Evolutionary conservation across 495 filamentous ascomycete genomes (phyloP), one percentile per base, ranked within the genome.

Genomic region (Tetracladium setigerum): DNA sequence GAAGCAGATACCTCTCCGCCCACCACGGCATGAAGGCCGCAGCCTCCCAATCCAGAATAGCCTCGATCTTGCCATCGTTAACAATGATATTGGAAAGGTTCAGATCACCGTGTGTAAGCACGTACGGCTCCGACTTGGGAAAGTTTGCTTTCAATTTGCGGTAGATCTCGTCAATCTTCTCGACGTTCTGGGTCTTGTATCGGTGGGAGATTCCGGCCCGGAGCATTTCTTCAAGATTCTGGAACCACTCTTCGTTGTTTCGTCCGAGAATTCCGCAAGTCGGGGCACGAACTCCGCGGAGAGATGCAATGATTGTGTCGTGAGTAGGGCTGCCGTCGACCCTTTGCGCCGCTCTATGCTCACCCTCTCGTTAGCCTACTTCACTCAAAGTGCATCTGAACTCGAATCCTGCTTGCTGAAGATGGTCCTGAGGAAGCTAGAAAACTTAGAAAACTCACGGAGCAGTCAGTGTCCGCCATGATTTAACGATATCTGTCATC

Each of bases 81-180:
- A 66, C 57, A 43, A 66, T 50, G 43, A 63, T 47, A 47, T 63
- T 66, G 9, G 40, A 38, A 49, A 58, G 53, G 10, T 60, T 49
- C 16, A 64, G 53, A 56, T 66, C 62, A 32, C 47, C 55, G 51
- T 66, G 63, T 52, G 57, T 64, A 30, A 65, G 62, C 35, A 63
- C 61, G 49, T 62, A 45, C 35, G 41, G 48, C 31, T 45, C 46
- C 43, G 14, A 4, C 22, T 41, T 42, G 36, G 46, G 46, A 34
- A 49, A 49, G 38, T 42, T 49, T 14, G n/a, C 31, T 24, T 15
- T 49, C 9, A 49, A 32, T 27, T 42, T 39, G 35, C 35, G 36
- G 34, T 41, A 14, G 13, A 32, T 41, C 17, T 40, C 24, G 18
- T 40, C 46, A 30, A 48, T 48, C 15, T 41, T 22, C 11, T 12